These are phyloP conservation scores for Apium graveolens DNA, from an alignment of 129 eudicot species.

Conservation along the genomic window DNA sequence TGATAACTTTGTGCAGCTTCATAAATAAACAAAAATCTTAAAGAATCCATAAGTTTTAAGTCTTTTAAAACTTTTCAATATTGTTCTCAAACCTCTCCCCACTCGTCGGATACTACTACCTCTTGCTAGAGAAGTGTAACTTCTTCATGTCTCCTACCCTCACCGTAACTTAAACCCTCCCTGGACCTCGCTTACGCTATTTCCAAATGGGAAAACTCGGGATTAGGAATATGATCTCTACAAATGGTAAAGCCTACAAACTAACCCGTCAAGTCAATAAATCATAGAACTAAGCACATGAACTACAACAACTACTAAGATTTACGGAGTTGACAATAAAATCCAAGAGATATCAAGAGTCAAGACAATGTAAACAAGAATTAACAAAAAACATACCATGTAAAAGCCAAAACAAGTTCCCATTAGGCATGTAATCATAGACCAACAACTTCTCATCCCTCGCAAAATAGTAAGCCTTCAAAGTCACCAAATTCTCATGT, in stretches of 20 bases:
- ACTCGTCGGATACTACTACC: not conserved
- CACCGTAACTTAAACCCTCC: not conserved
- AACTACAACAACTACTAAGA: not conserved
- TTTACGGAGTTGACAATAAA: not conserved
- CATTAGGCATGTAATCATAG: conserved; percentile 77
- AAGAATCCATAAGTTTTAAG: not conserved
- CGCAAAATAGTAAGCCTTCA: conserved; percentile 86
- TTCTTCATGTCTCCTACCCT: not conserved
- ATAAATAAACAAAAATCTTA: not conserved
- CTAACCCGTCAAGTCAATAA: not conserved
- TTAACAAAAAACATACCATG: conserved; percentile 42
- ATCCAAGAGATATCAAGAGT: not conserved
- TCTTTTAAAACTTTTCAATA: not conserved
- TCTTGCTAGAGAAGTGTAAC: not conserved
- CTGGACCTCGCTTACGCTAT: not conserved
- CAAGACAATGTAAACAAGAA: not conserved
- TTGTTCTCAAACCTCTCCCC: not conserved
- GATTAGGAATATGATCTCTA: not conserved
- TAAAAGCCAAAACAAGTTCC: conserved; percentile 82
- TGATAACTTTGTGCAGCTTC: not conserved
- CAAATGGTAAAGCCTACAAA: not conserved
- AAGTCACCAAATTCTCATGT: conserved; percentile 59
- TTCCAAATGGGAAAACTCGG: not conserved
- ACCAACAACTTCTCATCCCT: conserved; percentile 89
- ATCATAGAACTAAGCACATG: not conserved